Evolutionary conservation across 73 alveolate species (phyloP), one percentile per base, ranked within the genome.

Genomic region (Effrenium voratum): DNA sequence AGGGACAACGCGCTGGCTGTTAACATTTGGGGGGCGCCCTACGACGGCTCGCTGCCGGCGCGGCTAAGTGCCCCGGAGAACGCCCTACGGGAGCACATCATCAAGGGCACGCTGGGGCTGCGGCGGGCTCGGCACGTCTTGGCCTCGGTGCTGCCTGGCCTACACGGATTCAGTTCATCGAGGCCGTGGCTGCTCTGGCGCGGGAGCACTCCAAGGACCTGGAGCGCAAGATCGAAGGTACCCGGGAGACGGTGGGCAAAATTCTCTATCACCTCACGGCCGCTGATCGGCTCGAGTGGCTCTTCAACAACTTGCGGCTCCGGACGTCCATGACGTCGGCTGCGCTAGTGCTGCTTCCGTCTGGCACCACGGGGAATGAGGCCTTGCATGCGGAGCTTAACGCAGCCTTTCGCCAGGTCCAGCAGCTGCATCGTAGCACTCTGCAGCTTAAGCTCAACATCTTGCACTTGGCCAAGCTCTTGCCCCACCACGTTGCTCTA

Each of bases 341-440:
- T n/a, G 94, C 55, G 6, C 38, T 44, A 2, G 26, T 41, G 22
- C 28, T 85, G 1, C 47, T 85, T 32, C 81, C 81, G 1, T 38
- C 45, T 2, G 93, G 93, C 34, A 83, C 93, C 10, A 83, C 79
- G 26, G 26, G 59, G 43, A 83, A 83, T 83, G 93, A 83, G 50
- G n/a, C n/a, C n/a, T n/a, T n/a, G n/a, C n/a, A 83, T 41, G 77
- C 79, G 4, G 93, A 83, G 60, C 38, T 83, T 57, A 83, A 83
- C 30, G 55, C 55, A 1, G 49, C 79, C 79, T 83, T 83, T 40
- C 75, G 79, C 26, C 93, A 83, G 41, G 52, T 77, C 28, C 93
- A 83, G 41, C 34, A 66, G 24, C 6, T 83, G 26, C 93, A 83
- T 44, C 49, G 15, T 16, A 83, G 79, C 55, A 83, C 93, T 6